phyloP scores from a whole-genome alignment of 352 stramenopile genomes.

The Globisporangium cylindrosporum region DNA sequence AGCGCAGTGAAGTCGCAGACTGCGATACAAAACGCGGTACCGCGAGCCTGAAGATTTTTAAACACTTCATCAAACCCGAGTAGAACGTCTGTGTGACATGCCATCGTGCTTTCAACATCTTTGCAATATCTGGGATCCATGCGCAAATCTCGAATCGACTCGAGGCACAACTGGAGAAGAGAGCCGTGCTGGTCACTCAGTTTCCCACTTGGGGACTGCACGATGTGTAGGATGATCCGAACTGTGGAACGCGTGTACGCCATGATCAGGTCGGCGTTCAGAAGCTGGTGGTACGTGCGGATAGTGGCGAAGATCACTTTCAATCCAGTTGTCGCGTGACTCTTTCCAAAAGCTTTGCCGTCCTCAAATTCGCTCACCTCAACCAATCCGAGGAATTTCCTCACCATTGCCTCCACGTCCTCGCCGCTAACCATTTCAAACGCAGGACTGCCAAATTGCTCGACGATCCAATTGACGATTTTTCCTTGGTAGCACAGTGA shows the following conservation, averaged over 20 bases:
- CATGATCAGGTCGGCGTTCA: neutral
- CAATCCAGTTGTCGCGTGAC: neutral
- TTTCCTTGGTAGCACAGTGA: slow-evolving; percentile 5
- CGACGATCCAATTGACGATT: neutral
- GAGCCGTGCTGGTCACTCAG: neutral
- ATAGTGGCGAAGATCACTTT: neutral
- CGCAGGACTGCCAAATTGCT: neutral
- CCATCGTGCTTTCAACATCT: neutral
- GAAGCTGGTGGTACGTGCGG: neutral
- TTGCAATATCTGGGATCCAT: neutral
- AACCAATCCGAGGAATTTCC: neutral
- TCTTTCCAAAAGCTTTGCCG: neutral
- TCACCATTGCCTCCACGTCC: neutral
- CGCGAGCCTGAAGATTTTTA: neutral
- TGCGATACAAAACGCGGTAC: neutral
- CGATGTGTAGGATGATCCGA: neutral
- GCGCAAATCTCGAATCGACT: neutral
- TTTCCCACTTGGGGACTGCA: neutral
- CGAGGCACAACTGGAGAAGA: slow-evolving; percentile 8
- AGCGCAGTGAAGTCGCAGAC: slow-evolving; percentile 1
- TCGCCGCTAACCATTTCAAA: neutral
- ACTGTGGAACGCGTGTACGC: neutral
- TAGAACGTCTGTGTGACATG: neutral
- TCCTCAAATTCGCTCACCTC: neutral
- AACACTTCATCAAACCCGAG: neutral